These are phyloP conservation scores for Suillus hirtellus DNA, from an alignment of 768 basidiomycete genomes.

Conservation along the genomic window DNA sequence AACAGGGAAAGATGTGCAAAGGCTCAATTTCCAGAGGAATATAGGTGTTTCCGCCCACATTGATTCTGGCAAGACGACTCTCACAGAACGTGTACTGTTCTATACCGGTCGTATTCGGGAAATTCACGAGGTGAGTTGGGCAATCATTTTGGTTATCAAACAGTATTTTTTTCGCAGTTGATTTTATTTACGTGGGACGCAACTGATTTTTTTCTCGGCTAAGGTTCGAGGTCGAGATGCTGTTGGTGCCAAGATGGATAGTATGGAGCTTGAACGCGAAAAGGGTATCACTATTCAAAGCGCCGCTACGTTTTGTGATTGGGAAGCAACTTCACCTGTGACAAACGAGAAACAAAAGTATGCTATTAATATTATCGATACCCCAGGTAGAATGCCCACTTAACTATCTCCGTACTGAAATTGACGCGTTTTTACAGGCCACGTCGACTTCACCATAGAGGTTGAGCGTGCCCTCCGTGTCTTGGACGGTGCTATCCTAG, in stretches of 20 bases:
- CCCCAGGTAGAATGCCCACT: slow-evolving; percentile 63
- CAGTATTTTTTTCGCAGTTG: not conserved
- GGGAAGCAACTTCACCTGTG: slow-evolving; percentile 69
- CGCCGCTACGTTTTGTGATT: slow-evolving; percentile 98
- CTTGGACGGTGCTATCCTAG: slow-evolving; percentile 93
- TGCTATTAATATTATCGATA: slow-evolving; percentile 97
- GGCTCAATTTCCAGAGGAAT: slow-evolving; percentile 82
- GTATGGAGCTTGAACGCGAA: slow-evolving; percentile 97
- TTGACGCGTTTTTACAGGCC: slow-evolving; percentile 52
- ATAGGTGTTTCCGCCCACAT: slow-evolving; percentile 96
- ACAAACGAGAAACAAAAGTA: slow-evolving; percentile 76
- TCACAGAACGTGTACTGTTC: slow-evolving; percentile 93
- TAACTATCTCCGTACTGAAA: not conserved
- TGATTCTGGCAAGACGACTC: slow-evolving; percentile 96
- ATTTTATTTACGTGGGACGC: slow-evolving; percentile 9
- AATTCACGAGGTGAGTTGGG: slow-evolving; percentile 84
- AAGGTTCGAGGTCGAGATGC: slow-evolving; percentile 92
- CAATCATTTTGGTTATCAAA: not conserved
- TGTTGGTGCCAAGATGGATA: slow-evolving; percentile 99
- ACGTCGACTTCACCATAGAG: slow-evolving; percentile 99
- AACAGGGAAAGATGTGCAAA: slow-evolving; percentile 62
- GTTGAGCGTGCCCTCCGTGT: slow-evolving; percentile 96
- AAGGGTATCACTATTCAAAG: slow-evolving; percentile 99
- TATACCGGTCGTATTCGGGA: slow-evolving; percentile 95
- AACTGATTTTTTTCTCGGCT: not conserved